phyloP scores from a whole-genome alignment of 2,329 filamentous ascomycete genomes.

The Cordyceps fumosorosea region DNA sequence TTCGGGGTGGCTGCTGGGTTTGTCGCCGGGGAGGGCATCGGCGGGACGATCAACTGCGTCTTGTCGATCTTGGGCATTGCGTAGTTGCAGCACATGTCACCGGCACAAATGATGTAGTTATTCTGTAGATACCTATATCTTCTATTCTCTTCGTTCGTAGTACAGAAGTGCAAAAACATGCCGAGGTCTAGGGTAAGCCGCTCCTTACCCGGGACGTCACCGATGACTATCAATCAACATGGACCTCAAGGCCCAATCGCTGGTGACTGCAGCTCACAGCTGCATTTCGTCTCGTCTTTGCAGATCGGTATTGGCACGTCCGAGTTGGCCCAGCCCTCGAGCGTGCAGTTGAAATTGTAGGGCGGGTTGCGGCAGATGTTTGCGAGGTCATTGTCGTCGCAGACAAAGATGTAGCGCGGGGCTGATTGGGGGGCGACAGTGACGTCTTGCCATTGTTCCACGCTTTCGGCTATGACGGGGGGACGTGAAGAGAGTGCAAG shows the following conservation, averaged over 20 bases:
- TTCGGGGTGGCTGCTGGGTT: conserved; percentile 12
- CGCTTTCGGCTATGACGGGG: neutral
- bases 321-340: neutral
- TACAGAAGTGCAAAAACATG: neutral
- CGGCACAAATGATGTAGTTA: neutral
- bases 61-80: conserved; percentile 5
- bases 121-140: neutral
- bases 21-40: conserved; percentile 10
- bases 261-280: neutral
- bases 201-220: neutral
- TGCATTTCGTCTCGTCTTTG: neutral
- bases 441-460: neutral
- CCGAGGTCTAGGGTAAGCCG: neutral
- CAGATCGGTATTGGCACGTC: neutral
- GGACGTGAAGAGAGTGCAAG: neutral
- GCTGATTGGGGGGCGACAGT: neutral
- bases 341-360: neutral
- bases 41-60: conserved; percentile 10
- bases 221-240: too few relatives aligned
- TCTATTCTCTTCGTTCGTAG: neutral
- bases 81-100: neutral
- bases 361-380: neutral
- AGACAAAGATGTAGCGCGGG: neutral
- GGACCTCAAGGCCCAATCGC: neutral
- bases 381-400: neutral